Percentiles rank a stretch among this genome's conserved stretches.
These are phyloP conservation scores for Echria macrotheca DNA, from an alignment of 495 filamentous ascomycete species.

Conservation along the genomic window DNA sequence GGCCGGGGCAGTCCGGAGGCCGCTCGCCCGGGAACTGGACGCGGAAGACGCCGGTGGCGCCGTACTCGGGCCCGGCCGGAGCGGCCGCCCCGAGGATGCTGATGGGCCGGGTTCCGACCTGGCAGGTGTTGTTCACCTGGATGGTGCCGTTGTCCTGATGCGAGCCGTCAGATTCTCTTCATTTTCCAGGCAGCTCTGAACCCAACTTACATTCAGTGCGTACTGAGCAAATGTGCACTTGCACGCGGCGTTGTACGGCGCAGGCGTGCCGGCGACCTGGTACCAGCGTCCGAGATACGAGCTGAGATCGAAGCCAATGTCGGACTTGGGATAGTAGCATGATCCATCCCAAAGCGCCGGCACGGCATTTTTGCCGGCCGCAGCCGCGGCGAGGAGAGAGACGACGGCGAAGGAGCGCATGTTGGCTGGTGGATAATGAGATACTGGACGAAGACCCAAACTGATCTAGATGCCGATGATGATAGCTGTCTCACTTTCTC, in stretches of 20 bases:
- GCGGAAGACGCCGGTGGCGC: conserved; percentile 15
- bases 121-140: conserved; percentile 18
- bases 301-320: conserved; percentile 12
- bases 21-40: conserved; percentile 17
- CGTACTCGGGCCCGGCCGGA: conserved; percentile 14
- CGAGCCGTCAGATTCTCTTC: too few species aligned
- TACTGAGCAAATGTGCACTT: conserved; percentile 18
- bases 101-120: conserved; percentile 10
- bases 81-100: conserved; percentile 16
- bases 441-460: not conserved
- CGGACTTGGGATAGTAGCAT: conserved; percentile 17
- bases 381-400: conserved; percentile 7
- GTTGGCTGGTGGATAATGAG: not conserved
- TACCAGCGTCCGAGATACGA: conserved; percentile 21
- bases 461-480: not conserved
- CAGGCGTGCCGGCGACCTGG: conserved; percentile 19
- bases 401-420: conserved; percentile 12
- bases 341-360: conserved; percentile 16
- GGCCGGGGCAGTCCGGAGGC: conserved; percentile 18
- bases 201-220: conserved; percentile 15
- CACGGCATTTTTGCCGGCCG: conserved; percentile 11
- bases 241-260: conserved; percentile 14
- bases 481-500: not conserved
- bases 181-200: too few species aligned
- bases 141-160: conserved; percentile 18